A percentile compares a stretch with the other conserved stretches of the same genome.
Evolutionary conservation across 2,329 filamentous ascomycete genomes (phyloP).

Genomic region (Exserohilum turcica): DNA sequence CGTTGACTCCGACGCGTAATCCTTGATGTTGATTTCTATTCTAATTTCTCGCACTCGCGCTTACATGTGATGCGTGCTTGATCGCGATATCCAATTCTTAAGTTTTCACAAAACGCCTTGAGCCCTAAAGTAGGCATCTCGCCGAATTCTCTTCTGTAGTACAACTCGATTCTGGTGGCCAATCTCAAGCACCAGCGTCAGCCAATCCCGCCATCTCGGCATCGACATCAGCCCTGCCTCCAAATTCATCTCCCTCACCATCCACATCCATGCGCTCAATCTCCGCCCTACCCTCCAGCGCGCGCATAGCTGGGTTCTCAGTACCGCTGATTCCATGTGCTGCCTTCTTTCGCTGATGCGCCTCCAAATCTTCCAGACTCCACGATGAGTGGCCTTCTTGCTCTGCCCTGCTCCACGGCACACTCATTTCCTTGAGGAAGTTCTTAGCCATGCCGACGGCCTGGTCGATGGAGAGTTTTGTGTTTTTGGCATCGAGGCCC

Average conservation of each 20-base stretch:
- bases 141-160: neutral
- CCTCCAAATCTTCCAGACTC: slow-evolving; percentile 78
- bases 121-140: neutral
- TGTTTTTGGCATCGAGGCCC: slow-evolving; percentile 80
- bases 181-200: slow-evolving; percentile 10
- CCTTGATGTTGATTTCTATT: neutral
- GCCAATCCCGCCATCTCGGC: slow-evolving; percentile 44
- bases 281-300: slow-evolving; percentile 38
- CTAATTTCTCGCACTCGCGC: neutral
- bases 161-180: neutral
- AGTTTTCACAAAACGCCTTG: neutral
- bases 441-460: slow-evolving; percentile 85
- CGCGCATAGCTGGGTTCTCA: slow-evolving; percentile 52
- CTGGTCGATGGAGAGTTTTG: slow-evolving; percentile 94
- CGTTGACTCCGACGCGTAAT: neutral
- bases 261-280: slow-evolving; percentile 25
- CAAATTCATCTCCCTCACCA: slow-evolving; percentile 40
- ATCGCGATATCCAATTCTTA: neutral
- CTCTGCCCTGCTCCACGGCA: slow-evolving; percentile 80
- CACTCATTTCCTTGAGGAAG: slow-evolving; percentile 89
- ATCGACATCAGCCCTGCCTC: slow-evolving; percentile 40
- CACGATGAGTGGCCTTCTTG: slow-evolving; percentile 94
- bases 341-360: slow-evolving; percentile 76
- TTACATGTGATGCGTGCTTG: neutral
- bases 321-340: slow-evolving; percentile 69